Base-by-base conservation (phyloP, 2,329 filamentous ascomycete genomes). In the Stromatinia cepivora region DNA sequence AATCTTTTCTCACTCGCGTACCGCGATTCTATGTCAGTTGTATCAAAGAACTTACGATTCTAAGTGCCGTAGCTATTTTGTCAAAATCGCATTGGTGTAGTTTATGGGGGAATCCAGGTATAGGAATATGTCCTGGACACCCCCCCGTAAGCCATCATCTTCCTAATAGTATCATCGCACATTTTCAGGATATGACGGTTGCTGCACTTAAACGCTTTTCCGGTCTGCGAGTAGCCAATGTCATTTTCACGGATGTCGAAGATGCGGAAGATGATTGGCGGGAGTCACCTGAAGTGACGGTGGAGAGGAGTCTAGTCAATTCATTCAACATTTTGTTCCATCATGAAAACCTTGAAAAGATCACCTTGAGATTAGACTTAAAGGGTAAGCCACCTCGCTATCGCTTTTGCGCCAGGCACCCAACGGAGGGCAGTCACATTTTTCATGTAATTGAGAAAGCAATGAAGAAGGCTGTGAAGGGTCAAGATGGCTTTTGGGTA, bases 221-320 rank as follows among this genome's bases (percentile, higher is more conserved):
- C n/a, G 11, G 31, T 15, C 57, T 31, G 15, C 39, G 39, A 22
- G n/a, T 45, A 11, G 36, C 8, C 39, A 59, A 46, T 22, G 3
- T 59, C 15, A 28, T 31, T 42, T 59, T 46, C 39, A 46, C 9
- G 3, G 39, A 59, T 53, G 3, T 4, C 2, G 3, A 31, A 28
- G 7, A 17, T 10, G 50, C 28, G 50, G 25, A 3, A 28, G 25
- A 31, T 25, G 22, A 7, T n/a, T 15, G 2, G 13, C 17, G 10
- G 9, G 17, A 1, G 9, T 5, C 5, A 4, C 17, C 17, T 2
- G 7, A 28, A 20, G 15, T 17, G 0, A 5, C 31, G 4, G 5
- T 13, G 8, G n/a, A 59, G 57, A 3, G n/a, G 3, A 39, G 20
- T 25, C 11, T 42, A 10, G 25, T 22, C 15, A 31, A 59, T 6